phyloP scores from a whole-genome alignment of 345 rosid genomes.

The Salix caprea region DNA sequence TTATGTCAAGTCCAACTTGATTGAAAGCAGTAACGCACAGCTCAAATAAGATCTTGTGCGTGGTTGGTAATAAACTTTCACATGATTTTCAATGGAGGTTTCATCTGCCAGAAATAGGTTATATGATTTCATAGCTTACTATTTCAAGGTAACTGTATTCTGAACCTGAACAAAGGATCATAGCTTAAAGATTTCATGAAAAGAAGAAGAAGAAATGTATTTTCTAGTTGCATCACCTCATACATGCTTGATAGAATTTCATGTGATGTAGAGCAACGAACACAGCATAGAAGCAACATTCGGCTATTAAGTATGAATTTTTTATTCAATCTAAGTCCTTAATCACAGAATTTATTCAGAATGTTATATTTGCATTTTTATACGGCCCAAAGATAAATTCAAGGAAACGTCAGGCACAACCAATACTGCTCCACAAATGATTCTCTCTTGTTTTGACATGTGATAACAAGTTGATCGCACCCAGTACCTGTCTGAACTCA shows the following conservation, averaged over 20 bases:
- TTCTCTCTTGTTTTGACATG: background rate
- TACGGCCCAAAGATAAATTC: background rate
- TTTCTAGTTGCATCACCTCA: background rate
- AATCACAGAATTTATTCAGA: background rate
- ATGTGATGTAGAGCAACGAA: background rate
- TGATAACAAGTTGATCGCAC: background rate
- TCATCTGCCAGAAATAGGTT: background rate
- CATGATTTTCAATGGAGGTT: background rate
- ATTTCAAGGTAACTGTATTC: background rate
- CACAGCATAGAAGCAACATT: background rate
- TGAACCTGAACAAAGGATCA: background rate
- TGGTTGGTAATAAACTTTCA: background rate
- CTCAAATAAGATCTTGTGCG: background rate
- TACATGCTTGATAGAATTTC: background rate
- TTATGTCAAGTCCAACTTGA: background rate
- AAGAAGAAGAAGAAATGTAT: background rate
- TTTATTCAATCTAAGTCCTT: too few relatives aligned
- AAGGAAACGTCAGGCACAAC: background rate
- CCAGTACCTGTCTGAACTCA: conserved; percentile 79
- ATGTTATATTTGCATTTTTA: background rate
- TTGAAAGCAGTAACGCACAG: background rate
- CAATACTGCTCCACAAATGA: background rate
- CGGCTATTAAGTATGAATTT: background rate
- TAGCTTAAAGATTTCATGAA: background rate
- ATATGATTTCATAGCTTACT: background rate